Percentiles rank a stretch among this genome's conserved stretches.
phyloP scores from a whole-genome alignment of 1,284 basidiomycete species.

The Vanrija sp. region DNA sequence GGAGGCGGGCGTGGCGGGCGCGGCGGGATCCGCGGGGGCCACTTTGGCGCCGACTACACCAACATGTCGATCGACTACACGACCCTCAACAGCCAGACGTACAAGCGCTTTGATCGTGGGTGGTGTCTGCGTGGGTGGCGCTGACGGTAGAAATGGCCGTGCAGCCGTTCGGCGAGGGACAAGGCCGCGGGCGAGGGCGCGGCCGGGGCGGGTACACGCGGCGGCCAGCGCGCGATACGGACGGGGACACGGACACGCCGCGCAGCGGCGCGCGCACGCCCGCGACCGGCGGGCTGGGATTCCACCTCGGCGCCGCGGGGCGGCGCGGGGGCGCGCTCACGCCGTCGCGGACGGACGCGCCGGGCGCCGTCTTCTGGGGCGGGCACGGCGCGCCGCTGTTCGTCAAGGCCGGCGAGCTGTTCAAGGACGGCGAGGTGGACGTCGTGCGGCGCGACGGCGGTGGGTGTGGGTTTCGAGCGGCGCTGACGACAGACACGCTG shows the following conservation, averaged over 20 bases:
- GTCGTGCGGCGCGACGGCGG: constrained; percentile 30
- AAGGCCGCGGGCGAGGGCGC: constrained; percentile 11
- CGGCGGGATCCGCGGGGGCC: constrained; percentile 11
- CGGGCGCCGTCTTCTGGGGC: constrained; percentile 32
- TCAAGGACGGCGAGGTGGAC: constrained; percentile 46
- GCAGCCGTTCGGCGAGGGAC: constrained; percentile 21
- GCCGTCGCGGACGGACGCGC: constrained; percentile 2
- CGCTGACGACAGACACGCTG: constrained; percentile 13
- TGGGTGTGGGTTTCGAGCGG: constrained; percentile 1
- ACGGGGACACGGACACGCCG: background rate
- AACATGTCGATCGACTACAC: constrained; percentile 43
- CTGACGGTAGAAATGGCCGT: constrained; percentile 8
- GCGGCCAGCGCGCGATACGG: background rate
- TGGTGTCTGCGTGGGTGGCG: background rate
- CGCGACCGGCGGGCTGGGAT: constrained; percentile 28
- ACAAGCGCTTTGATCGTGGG: constrained; percentile 42
- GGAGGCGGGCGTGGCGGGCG: constrained; percentile 11
- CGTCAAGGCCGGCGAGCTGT: constrained; percentile 48
- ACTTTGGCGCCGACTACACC: constrained; percentile 38
- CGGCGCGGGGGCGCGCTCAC: background rate
- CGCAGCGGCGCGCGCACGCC: background rate
- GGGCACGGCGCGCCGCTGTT: constrained; percentile 43
- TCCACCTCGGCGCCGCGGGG: constrained; percentile 16
- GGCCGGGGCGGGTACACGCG: background rate
- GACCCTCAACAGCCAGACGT: constrained; percentile 33